Conservation (phyloP, 2,329 filamentous ascomycete genomes). For the Teratosphaeria pseudoeucalypti region DNA sequence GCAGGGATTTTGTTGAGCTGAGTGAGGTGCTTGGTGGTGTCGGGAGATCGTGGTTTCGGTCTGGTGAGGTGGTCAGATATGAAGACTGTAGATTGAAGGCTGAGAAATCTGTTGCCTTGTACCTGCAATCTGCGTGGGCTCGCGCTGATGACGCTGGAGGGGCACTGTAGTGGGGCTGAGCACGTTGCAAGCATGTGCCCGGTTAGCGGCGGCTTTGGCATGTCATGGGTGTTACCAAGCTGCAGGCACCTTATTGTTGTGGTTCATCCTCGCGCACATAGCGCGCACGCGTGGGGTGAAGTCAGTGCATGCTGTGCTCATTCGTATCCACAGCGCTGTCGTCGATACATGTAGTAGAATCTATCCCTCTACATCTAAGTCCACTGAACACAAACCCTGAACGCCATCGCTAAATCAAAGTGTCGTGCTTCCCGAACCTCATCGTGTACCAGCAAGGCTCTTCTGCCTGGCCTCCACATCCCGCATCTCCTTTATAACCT, state of each 20-base stretch:
- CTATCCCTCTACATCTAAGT: no score
- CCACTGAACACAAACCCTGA: neutral
- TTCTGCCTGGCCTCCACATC: conserved; percentile 42
- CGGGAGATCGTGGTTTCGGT: no score
- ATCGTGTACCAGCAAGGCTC: conserved; percentile 8
- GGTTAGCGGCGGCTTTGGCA: neutral
- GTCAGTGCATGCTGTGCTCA: no score
- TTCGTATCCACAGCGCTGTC: no score
- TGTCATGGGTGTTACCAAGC: neutral
- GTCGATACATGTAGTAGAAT: no score
- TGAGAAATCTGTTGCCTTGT: neutral
- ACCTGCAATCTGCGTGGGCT: neutral
- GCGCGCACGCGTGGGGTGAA: no score
- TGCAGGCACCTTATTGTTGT: neutral
- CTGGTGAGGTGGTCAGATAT: neutral
- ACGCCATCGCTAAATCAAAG: neutral
- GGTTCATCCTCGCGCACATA: neutral
- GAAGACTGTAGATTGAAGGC: neutral
- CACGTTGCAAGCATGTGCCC: neutral
- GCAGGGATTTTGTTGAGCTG: neutral
- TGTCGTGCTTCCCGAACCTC: neutral
- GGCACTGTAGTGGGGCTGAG: neutral
- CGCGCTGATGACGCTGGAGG: neutral
- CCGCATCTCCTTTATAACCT: conserved; percentile 56
- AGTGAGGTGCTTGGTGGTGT: no score